Evolutionary conservation across 495 filamentous ascomycete species (phyloP).

Genomic region (Aspergillus saccharolyticus): DNA sequence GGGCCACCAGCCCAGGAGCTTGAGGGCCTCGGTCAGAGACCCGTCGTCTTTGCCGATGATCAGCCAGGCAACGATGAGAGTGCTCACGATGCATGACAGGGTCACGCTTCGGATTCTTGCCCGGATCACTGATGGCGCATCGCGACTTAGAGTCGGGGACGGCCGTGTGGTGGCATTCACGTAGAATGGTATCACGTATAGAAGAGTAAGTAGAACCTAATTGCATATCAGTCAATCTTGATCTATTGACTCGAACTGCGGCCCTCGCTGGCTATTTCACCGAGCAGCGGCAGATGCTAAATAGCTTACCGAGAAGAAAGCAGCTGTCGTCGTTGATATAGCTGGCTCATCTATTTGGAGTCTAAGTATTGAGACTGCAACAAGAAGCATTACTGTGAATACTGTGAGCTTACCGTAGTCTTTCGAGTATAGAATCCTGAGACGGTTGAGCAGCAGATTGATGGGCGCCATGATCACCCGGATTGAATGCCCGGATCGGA

Average conservation of each 20-base stretch:
- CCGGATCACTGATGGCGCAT: slow-evolving; percentile 85
- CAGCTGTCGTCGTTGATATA: neutral
- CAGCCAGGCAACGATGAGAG: slow-evolving; percentile 56
- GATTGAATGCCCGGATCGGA: neutral
- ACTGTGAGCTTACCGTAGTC: neutral
- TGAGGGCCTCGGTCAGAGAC: slow-evolving; percentile 49
- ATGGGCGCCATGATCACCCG: neutral
- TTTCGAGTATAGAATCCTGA: neutral
- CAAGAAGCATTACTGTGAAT: neutral
- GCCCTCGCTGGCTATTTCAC: neutral
- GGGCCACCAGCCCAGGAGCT: slow-evolving; percentile 72
- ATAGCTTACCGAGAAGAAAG: slow-evolving; percentile 1
- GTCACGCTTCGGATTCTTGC: slow-evolving; percentile 77
- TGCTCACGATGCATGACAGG: slow-evolving; percentile 59
- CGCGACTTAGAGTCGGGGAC: slow-evolving; percentile 73
- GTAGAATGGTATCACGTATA: slow-evolving; percentile 93
- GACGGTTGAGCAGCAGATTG: neutral
- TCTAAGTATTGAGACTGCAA: neutral
- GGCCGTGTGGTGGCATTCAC: slow-evolving; percentile 72
- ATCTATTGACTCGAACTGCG: neutral
- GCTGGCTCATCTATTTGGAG: neutral
- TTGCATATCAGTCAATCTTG: neutral
- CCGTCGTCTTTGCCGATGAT: slow-evolving; percentile 43
- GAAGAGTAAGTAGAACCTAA: slow-evolving; percentile 68
- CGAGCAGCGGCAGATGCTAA: neutral